Evolutionary conservation across 2,329 filamentous ascomycete species (phyloP).

Genomic region (Ceratocystis eucalypticola): DNA sequence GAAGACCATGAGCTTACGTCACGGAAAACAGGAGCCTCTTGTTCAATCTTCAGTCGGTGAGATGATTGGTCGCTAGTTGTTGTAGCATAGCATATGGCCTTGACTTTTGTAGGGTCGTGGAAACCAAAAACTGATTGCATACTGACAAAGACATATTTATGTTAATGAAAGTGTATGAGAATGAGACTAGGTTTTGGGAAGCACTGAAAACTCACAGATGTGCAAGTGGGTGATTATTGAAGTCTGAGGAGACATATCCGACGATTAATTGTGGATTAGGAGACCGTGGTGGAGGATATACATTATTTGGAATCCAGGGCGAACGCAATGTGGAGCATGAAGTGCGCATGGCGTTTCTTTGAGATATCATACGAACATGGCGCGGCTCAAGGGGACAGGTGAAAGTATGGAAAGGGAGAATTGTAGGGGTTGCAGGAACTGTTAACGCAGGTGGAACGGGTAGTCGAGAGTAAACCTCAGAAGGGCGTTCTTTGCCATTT

Average conservation of each 20-base stretch:
- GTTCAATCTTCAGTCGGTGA: conserved; percentile 85
- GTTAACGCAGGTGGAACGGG: conserved; percentile 58
- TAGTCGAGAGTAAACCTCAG: conserved; percentile 54
- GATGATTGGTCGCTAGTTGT: conserved; percentile 79
- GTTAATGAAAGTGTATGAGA: background rate
- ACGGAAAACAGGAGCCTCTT: conserved; percentile 77
- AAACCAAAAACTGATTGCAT: conserved; percentile 99
- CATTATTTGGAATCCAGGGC: conserved; percentile 68
- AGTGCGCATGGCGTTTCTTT: conserved; percentile 85
- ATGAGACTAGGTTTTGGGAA: background rate
- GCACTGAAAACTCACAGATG: conserved; percentile 48
- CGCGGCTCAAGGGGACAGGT: conserved; percentile 85
- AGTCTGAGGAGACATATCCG: conserved; percentile 94
- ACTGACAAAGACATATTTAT: conserved; percentile 25
- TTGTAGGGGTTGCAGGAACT: conserved; percentile 79
- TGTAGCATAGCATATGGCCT: conserved; percentile 90
- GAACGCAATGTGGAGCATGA: conserved; percentile 78
- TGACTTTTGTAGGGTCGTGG: conserved; percentile 59
- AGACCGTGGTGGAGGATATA: conserved; percentile 74
- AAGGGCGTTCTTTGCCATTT: conserved; percentile 43
- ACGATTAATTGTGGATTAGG: conserved; percentile 76
- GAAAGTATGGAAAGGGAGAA: conserved; percentile 94
- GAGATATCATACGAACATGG: conserved; percentile 86
- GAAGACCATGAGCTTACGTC: conserved; percentile 80
- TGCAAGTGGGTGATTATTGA: conserved; percentile 94